These are phyloP conservation scores for Tricholoma matsutake DNA, from an alignment of 768 basidiomycete species.

Conservation along the genomic window DNA sequence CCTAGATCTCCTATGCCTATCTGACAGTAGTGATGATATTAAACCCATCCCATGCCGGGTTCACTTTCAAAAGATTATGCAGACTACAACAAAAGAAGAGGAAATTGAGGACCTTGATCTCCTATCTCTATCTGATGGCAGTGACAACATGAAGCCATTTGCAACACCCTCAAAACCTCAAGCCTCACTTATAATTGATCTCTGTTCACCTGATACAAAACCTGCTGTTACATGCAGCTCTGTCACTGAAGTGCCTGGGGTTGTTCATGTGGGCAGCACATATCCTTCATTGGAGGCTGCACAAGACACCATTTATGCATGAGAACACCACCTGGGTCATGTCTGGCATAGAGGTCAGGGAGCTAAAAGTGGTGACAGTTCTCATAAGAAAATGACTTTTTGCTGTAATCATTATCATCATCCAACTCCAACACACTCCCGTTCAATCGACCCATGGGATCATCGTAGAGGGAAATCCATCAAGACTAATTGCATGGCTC, in stretches of 20 bases:
- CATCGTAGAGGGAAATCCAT: constrained; percentile 16
- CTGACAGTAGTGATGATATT: background rate
- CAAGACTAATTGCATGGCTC: constrained; percentile 19
- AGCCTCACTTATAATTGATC: background rate
- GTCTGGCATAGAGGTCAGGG: constrained; percentile 16
- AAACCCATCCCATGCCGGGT: background rate
- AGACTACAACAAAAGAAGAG: background rate
- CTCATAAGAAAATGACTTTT: constrained; percentile 14
- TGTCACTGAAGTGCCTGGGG: background rate
- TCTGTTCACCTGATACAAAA: background rate
- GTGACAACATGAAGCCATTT: background rate
- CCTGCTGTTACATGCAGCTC: background rate
- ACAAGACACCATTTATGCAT: constrained; percentile 11
- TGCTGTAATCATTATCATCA: constrained; percentile 17
- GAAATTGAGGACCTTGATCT: background rate
- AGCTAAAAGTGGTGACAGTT: constrained; percentile 5
- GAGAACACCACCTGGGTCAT: constrained; percentile 11
- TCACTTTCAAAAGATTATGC: background rate
- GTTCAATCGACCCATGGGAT: constrained; percentile 15
- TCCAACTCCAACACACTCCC: constrained; percentile 9
- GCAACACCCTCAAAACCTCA: constrained; percentile 1
- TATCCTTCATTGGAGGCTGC: constrained; percentile 8
- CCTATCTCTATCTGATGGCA: constrained; percentile 2
- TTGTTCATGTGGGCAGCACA: constrained; percentile 1
- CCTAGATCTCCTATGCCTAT: background rate